These are phyloP conservation scores for Penicillium ochrochloron DNA, from an alignment of 495 filamentous ascomycete genomes.

Conservation along the genomic window DNA sequence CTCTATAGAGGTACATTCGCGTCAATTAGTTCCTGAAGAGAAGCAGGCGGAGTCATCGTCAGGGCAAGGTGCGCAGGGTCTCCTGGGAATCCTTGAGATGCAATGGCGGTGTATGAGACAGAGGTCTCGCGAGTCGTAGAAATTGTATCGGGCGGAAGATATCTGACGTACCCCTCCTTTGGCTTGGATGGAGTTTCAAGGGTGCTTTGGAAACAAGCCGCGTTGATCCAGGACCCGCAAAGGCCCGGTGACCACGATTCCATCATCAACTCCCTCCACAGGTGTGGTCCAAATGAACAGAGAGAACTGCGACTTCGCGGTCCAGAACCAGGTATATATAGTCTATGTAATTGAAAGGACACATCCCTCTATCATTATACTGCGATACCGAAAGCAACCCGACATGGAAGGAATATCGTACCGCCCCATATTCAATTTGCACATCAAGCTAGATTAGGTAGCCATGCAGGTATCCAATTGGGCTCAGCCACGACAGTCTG, in stretches of 20 bases:
- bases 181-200: not conserved
- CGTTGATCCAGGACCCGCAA: not conserved
- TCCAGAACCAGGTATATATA: not conserved
- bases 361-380: not conserved
- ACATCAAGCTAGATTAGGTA: not conserved
- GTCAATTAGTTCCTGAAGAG: conserved; percentile 1
- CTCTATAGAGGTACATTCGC: not conserved
- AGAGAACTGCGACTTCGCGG: not conserved
- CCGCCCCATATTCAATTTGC: not conserved
- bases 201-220: not conserved
- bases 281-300: not conserved
- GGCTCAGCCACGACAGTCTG: not conserved
- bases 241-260: not conserved
- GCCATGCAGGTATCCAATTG: conserved; percentile 4
- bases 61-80: conserved; percentile 1
- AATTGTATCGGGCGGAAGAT: not conserved
- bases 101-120: not conserved
- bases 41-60: not conserved
- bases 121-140: not conserved
- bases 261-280: not conserved
- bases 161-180: not conserved
- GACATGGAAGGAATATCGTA: not conserved
- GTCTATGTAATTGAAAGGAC: not conserved
- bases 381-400: not conserved
- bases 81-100: not conserved